Percentiles rank a stretch among this genome's conserved stretches.
These are phyloP conservation scores for Kazachstania kunashirensis DNA, from an alignment of 805 yeast genomes.

Conservation along the genomic window DNA sequence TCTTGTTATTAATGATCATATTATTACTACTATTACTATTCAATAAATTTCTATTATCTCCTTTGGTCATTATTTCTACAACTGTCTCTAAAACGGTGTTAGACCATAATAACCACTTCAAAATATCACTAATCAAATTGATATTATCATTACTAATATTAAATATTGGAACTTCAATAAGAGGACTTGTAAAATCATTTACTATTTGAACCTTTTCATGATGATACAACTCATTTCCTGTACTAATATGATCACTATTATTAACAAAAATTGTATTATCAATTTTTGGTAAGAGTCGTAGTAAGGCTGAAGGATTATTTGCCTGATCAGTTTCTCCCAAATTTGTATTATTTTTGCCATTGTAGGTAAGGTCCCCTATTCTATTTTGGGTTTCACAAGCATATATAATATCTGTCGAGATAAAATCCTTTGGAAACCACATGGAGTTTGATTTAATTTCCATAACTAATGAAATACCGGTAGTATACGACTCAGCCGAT, in stretches of 20 bases:
- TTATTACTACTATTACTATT: no score
- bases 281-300: background rate
- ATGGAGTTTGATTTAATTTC: constrained; percentile 11
- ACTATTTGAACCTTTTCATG: constrained; percentile 12
- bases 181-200: constrained; percentile 25
- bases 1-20: no score
- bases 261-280: background rate
- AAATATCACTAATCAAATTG: constrained; percentile 19
- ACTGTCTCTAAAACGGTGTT: constrained; percentile 10
- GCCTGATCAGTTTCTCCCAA: background rate
- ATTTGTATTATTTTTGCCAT: background rate
- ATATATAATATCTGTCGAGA: constrained; percentile 18
- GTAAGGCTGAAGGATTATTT: background rate
- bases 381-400: constrained; percentile 18
- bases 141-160: constrained; percentile 26
- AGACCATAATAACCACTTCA: constrained; percentile 28
- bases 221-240: background rate
- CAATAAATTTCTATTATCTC: background rate
- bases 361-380: background rate
- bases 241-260: background rate
- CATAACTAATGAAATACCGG: constrained; percentile 23
- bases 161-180: constrained; percentile 18
- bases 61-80: constrained; percentile 4
- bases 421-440: constrained; percentile 22
- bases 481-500: constrained; percentile 18